Evolutionary conservation across 1,139 yeast genomes (phyloP).

Genomic region (Saccharomycopsis hybrid): DNA sequence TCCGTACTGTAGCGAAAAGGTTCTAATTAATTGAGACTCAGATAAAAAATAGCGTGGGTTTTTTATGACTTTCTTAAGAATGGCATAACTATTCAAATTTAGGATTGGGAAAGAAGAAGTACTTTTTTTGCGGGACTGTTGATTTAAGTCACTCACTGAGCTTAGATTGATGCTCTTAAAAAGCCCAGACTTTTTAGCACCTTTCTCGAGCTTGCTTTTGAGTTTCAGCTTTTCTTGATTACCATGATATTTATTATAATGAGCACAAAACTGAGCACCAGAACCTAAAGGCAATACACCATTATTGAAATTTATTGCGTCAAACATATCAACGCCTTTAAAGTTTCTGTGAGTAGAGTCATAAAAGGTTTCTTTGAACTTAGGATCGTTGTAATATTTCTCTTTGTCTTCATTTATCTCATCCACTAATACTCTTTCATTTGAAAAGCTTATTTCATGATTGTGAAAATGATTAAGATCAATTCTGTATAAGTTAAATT

Average conservation of each 20-base stretch:
- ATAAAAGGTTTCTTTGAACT: constrained; percentile 9
- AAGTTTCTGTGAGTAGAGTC: constrained; percentile 11
- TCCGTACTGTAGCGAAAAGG: constrained; percentile 67
- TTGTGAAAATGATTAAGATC: constrained; percentile 25
- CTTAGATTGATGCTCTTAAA: constrained; percentile 11
- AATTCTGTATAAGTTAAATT: constrained; percentile 51
- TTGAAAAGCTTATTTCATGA: constrained; percentile 27
- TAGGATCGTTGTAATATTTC: not conserved
- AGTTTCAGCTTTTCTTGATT: constrained; percentile 10
- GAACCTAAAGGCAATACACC: constrained; percentile 18
- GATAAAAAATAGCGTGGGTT: constrained; percentile 30
- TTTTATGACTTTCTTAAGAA: constrained; percentile 26
- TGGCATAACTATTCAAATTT: constrained; percentile 28
- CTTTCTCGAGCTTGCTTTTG: constrained; percentile 9
- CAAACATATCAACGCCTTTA: constrained; percentile 13
- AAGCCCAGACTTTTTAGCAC: constrained; percentile 6
- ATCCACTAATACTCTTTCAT: constrained; percentile 14
- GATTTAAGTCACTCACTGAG: not conserved
- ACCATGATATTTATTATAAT: constrained; percentile 16
- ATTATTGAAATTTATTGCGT: constrained; percentile 16
- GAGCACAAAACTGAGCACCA: constrained; percentile 14
- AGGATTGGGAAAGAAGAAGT: constrained; percentile 23
- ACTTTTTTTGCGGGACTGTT: constrained; percentile 21
- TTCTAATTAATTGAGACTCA: constrained; percentile 36
- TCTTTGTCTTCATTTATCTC: constrained; percentile 14